Evolutionary conservation across 371 early-diverging fungal genomes (phyloP), one percentile per base, ranked within the genome.

Genomic region (Haplosporangium sp.): DNA sequence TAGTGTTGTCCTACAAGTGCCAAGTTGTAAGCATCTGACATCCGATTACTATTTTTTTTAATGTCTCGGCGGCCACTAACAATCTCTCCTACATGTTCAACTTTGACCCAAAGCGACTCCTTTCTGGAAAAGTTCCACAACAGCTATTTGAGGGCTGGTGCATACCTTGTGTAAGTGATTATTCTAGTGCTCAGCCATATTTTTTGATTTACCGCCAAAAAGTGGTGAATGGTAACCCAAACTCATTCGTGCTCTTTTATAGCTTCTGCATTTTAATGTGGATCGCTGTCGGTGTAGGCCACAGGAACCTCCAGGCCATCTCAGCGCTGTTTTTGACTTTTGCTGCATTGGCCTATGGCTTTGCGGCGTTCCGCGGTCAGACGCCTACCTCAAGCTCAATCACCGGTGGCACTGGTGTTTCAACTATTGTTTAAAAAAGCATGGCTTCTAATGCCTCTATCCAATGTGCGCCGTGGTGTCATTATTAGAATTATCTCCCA

Each of bases 321-420:
- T 67, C 71, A 0, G 77, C 77, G 13, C 11, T 76, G n/a, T 52
- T 76, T n/a, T 52, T 76, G 61, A 76, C 77, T 0, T 41, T 76
- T 38, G 71, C 55, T 6, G 59, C 63, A 3, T 16, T 76, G 53
- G 14, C 64, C 5, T 76, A 71, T 54, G 64, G 67, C 1, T 14
- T 76, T 9, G 67, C 77, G 29, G 77, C 64, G 21, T 1, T 53
- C 41, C 67, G 64, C 18, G 62, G 67, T 0, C 77, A 71, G 57
- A 58, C 67, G 6, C 77, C 77, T 4, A 38, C 71, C 18, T 70
- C 70, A 29, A 76, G 76, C 45, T 10, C 76, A 29, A 43, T 76
- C 60, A 76, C 76, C 13, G 76, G 76, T 53, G 76, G 76, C 51
- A 59, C 70, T 3, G 76, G 76, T 54, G 70, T 76, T 41, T 63